A percentile compares a stretch with the other conserved stretches of the same genome.
Evolutionary conservation across 352 stramenopile genomes (phyloP).

Genomic region (Pythium sukuiense): DNA sequence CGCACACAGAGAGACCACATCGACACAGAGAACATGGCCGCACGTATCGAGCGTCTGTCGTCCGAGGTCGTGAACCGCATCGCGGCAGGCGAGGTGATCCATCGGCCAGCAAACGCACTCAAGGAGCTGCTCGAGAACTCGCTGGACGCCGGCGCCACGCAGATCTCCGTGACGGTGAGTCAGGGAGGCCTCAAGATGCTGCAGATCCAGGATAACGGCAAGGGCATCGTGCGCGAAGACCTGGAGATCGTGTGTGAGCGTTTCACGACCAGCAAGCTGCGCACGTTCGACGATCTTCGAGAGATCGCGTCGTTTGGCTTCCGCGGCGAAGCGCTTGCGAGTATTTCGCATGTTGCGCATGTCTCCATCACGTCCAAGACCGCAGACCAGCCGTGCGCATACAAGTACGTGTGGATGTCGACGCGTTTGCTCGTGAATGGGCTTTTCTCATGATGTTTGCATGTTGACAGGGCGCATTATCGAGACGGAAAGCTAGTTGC

Average conservation of each 20-base stretch:
- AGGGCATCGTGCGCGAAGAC: conserved; percentile 91
- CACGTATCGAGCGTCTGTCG: conserved; percentile 86
- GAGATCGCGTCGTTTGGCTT: conserved; percentile 98
- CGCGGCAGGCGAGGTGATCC: conserved; percentile 94
- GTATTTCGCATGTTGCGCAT: conserved; percentile 94
- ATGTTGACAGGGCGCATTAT: conserved; percentile 80
- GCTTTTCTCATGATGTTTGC: background rate
- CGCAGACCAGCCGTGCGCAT: conserved; percentile 70
- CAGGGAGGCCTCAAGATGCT: conserved; percentile 92
- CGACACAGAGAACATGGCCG: conserved; percentile 6
- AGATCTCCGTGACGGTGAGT: conserved; percentile 74
- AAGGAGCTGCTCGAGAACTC: conserved; percentile 99
- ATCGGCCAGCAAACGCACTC: conserved; percentile 92
- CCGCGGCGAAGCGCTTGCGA: conserved; percentile 97
- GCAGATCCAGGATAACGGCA: conserved; percentile 95
- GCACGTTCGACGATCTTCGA: conserved; percentile 94
- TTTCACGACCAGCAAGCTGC: conserved; percentile 98
- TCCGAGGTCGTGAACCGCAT: conserved; percentile 95
- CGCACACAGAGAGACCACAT: background rate
- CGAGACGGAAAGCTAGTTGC: conserved; percentile 87
- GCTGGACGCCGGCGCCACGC: conserved; percentile 93
- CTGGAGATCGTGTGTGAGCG: conserved; percentile 95
- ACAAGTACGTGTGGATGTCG: conserved; percentile 49
- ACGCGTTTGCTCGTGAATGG: background rate
- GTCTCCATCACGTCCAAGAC: conserved; percentile 91